Evolutionary conservation across 495 filamentous ascomycete genomes (phyloP).

Genomic region (Aspergillus coremiiformis): DNA sequence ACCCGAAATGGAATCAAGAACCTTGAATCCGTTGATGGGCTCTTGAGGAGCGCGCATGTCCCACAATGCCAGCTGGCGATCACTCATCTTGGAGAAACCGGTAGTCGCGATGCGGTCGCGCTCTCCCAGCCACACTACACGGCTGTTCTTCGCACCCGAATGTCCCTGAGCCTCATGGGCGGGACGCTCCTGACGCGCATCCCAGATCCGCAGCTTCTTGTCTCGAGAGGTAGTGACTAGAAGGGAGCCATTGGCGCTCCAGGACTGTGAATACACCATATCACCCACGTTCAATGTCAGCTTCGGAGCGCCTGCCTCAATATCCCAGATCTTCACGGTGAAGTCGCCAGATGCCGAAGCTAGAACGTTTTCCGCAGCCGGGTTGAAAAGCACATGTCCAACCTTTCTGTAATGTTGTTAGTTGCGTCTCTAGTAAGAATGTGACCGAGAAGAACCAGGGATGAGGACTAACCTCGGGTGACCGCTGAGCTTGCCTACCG

Average conservation of each 20-base stretch:
- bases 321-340: constrained; percentile 94
- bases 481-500: constrained; percentile 70
- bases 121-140: constrained; percentile 93
- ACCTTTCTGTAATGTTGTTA: constrained; percentile 61
- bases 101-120: constrained; percentile 91
- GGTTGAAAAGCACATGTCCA: constrained; percentile 96
- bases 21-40: constrained; percentile 81
- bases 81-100: constrained; percentile 96
- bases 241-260: constrained; percentile 86
- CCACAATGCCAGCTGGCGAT: constrained; percentile 92
- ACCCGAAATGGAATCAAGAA: constrained; percentile 88
- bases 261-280: constrained; percentile 90
- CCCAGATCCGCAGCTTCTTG: constrained; percentile 97
- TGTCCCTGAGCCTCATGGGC: constrained; percentile 82
- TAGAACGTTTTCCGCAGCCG: constrained; percentile 89
- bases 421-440: background rate
- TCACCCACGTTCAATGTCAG: constrained; percentile 76
- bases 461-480: constrained; percentile 40
- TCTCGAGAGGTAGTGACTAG: constrained; percentile 91
- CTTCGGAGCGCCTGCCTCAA: constrained; percentile 65
- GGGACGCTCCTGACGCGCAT: constrained; percentile 84
- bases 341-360: constrained; percentile 93
- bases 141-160: constrained; percentile 91
- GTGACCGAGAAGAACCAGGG: background rate
- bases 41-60: constrained; percentile 73